Evolutionary conservation across 768 basidiomycete species (phyloP).

Genomic region (Cyclocybe cylindracea): DNA sequence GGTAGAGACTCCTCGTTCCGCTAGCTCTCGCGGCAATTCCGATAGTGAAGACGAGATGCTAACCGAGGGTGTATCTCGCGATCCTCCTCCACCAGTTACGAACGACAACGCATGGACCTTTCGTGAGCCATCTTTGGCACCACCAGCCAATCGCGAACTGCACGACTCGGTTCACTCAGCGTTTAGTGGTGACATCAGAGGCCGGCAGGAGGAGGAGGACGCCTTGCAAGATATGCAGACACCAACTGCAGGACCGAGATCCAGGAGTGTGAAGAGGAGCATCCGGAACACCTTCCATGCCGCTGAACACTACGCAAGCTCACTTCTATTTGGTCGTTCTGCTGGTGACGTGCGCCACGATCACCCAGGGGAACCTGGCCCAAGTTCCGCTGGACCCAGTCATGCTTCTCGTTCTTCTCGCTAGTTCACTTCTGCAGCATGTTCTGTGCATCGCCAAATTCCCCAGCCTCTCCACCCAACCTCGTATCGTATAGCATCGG

Average conservation of each 20-base stretch:
- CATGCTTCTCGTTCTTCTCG: not conserved
- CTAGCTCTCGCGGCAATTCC: slow-evolving; percentile 14
- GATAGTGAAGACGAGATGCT: slow-evolving; percentile 14
- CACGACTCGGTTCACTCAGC: slow-evolving; percentile 38
- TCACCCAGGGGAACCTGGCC: slow-evolving; percentile 10
- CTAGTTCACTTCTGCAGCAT: too few species aligned
- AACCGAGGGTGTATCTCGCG: too few species aligned
- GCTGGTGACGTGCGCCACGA: slow-evolving; percentile 24
- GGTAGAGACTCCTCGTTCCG: slow-evolving; percentile 11
- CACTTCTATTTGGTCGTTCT: slow-evolving; percentile 63
- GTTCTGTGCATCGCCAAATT: too few species aligned
- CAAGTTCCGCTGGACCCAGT: slow-evolving; percentile 1
- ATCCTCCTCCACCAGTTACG: too few species aligned
- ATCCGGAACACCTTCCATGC: slow-evolving; percentile 67
- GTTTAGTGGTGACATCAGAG: slow-evolving; percentile 20
- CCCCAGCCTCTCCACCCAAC: too few species aligned
- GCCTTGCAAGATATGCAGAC: not conserved
- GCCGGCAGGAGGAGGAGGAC: slow-evolving; percentile 16
- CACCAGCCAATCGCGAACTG: slow-evolving; percentile 25
- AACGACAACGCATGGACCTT: slow-evolving; percentile 11
- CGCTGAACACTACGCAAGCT: slow-evolving; percentile 69
- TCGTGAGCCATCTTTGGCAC: slow-evolving; percentile 10
- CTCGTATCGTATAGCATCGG: too few species aligned
- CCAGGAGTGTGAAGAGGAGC: slow-evolving; percentile 63
- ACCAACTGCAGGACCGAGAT: slow-evolving; percentile 26